These are phyloP conservation scores for Xerocomus spinulosus DNA, from an alignment of 768 basidiomycete species.

Conservation along the genomic window DNA sequence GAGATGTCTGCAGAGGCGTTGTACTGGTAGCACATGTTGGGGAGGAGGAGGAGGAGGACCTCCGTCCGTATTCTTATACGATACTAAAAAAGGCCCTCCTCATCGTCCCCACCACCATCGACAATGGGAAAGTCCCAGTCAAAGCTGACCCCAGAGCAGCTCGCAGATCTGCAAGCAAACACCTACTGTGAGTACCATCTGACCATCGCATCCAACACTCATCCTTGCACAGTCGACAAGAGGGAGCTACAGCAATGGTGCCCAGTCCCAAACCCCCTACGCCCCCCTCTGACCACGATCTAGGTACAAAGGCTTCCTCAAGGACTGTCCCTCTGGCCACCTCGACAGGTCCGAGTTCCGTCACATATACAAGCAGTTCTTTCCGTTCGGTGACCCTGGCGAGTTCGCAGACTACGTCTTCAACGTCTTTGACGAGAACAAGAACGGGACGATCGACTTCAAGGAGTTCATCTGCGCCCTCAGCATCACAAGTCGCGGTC, in stretches of 20 bases:
- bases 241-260: conserved; percentile 95
- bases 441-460: conserved; percentile 97
- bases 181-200: conserved; percentile 76
- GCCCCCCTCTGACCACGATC: conserved; percentile 9
- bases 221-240: conserved; percentile 74
- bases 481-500: conserved; percentile 88
- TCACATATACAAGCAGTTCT: conserved; percentile 99
- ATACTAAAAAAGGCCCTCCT: conserved; percentile 30
- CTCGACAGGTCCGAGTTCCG: conserved; percentile 94
- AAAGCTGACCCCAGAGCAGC: conserved; percentile 91
- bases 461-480: conserved; percentile 99
- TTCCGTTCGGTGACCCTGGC: conserved; percentile 96
- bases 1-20: conserved; percentile 65
- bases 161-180: conserved; percentile 93
- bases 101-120: conserved; percentile 24
- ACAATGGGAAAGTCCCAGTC: conserved; percentile 97
- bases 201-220: conserved; percentile 14
- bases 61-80: conserved; percentile 27
- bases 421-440: conserved; percentile 94
- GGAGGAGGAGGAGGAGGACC: conserved; percentile 18
- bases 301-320: conserved; percentile 99
- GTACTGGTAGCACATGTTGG: conserved; percentile 66
- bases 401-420: conserved; percentile 99
- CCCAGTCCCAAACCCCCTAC: conserved; percentile 8
- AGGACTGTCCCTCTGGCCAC: conserved; percentile 96